phyloP scores from a whole-genome alignment of 106 monocot species.

The Vanilla planifolia region DNA sequence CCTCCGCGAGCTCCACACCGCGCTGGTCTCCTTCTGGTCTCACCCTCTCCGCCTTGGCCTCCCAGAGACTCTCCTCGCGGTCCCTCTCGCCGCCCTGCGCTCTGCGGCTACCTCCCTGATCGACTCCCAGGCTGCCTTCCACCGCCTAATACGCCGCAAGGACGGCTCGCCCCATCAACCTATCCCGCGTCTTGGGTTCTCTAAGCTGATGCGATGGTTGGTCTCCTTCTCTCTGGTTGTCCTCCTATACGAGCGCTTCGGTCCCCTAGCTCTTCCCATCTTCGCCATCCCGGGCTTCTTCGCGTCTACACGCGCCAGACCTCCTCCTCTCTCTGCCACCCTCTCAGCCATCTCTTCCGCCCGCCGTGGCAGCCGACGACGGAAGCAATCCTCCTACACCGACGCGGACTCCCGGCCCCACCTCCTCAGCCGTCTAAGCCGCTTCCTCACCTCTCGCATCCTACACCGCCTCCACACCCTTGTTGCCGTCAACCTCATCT shows the following conservation, averaged over 20 bases:
- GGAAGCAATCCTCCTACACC: not conserved
- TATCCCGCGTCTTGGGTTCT: conserved; percentile 13
- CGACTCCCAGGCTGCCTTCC: conserved; percentile 45
- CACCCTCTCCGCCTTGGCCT: conserved; percentile 48
- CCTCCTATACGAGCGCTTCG: conserved; percentile 9
- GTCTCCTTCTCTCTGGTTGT: conserved; percentile 19
- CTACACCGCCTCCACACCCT: conserved; percentile 26
- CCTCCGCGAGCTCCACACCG: conserved; percentile 56
- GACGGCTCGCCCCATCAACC: not conserved
- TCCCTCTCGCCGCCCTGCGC: conserved; percentile 46
- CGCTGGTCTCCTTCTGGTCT: conserved; percentile 75
- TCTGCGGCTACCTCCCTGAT: conserved; percentile 42
- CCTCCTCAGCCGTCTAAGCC: not conserved
- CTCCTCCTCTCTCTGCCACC: conserved; percentile 5
- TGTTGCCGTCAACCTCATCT: conserved; percentile 27
- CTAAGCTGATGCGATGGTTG: conserved; percentile 20
- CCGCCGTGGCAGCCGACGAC: not conserved
- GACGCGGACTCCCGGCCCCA: not conserved
- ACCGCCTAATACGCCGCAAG: conserved; percentile 18
- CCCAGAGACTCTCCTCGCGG: conserved; percentile 47
- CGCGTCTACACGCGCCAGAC: conserved; percentile 8
- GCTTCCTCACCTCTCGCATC: conserved; percentile 21
- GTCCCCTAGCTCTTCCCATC: not conserved
- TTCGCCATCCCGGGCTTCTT: conserved; percentile 12
- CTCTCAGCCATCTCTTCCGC: conserved; percentile 6